Evolutionary conservation across 2,329 filamentous ascomycete genomes (phyloP), one percentile per base, ranked within the genome.

Genomic region (Scorias spongiosa): DNA sequence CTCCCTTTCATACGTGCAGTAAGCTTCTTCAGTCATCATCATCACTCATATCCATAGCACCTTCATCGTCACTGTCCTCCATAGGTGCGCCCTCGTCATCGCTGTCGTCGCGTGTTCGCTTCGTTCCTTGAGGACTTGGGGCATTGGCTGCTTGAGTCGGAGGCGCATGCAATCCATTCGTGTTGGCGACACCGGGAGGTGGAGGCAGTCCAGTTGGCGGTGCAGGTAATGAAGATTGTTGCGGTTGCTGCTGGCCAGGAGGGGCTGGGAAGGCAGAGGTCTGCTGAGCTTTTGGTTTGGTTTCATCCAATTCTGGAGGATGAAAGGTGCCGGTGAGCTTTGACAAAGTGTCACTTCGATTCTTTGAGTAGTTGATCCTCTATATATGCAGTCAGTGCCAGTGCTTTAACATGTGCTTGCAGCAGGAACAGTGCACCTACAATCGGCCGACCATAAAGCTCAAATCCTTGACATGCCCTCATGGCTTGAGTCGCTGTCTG

Each of bases 401-500:
- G 34, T 37, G 4, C 17, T 4, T 37, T 37, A 8, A 17, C 47
- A 39, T 11, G 17, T 20, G 42, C 9, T 44, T 42, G 28, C 20
- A 26, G 20, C 7, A 26, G 20, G 20, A 36, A 15, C 17, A 14
- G 18, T 10, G 12, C 29, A 70, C 81, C 49, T 62, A 95, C 89
- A 71, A 98, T 78, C 51, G 86, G 75, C 51, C 77, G 79, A 12
- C 88, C 91, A 50, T 93, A 81, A 51, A 98, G 87, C 2, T 83
- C 76, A 56, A 86, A 84, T 2, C 84, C 86, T 54, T 96, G 82
- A 40, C 95, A 68, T 10, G 84, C 79, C 51, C 89, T 74, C 85
- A 98, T 85, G 1, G 91, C 91, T 60, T 94, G 86, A 18, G 88
- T 94, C 42, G 87, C 86, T n/a, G 85, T 79, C 52, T 94, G 83